phyloP scores from a whole-genome alignment of 2,329 filamentous ascomycete species.

The Ascochyta fabae region DNA sequence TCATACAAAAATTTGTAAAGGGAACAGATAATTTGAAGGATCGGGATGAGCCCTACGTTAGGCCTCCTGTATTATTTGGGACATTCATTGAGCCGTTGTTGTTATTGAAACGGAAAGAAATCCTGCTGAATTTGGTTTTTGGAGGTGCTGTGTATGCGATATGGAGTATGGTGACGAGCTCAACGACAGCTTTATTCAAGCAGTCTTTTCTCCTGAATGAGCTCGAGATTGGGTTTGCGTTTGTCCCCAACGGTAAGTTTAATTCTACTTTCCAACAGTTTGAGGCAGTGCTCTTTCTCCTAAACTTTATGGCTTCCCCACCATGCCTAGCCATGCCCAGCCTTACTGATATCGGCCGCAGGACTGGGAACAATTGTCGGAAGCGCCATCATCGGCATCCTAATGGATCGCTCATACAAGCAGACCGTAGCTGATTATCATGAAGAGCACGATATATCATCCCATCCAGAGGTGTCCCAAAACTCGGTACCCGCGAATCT shows the following conservation, averaged over 20 bases:
- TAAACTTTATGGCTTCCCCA: no score
- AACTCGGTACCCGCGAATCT: not conserved
- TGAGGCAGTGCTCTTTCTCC: no score
- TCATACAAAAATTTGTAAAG: constrained; percentile 36
- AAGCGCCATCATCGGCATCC: constrained; percentile 50
- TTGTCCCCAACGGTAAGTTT: constrained; percentile 48
- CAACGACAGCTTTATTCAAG: constrained; percentile 52
- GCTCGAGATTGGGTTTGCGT: constrained; percentile 51
- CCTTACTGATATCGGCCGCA: not conserved
- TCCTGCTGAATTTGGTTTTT: constrained; percentile 53
- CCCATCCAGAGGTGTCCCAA: not conserved
- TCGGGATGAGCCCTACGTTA: not conserved
- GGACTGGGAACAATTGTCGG: constrained; percentile 52
- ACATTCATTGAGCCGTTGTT: not conserved
- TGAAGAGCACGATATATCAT: constrained; percentile 15
- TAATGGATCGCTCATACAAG: constrained; percentile 53
- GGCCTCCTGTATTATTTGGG: not conserved
- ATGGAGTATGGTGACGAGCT: constrained; percentile 59
- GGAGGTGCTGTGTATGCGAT: constrained; percentile 55
- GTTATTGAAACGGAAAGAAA: constrained; percentile 44
- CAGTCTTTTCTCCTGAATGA: constrained; percentile 49
- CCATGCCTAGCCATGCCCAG: not conserved
- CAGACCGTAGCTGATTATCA: constrained; percentile 42
- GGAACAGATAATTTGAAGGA: not conserved
- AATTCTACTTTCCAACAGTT: no score